Evolutionary conservation across 2,329 filamentous ascomycete species (phyloP), one percentile per base, ranked within the genome.

Genomic region (Penicillium capsulatum): DNA sequence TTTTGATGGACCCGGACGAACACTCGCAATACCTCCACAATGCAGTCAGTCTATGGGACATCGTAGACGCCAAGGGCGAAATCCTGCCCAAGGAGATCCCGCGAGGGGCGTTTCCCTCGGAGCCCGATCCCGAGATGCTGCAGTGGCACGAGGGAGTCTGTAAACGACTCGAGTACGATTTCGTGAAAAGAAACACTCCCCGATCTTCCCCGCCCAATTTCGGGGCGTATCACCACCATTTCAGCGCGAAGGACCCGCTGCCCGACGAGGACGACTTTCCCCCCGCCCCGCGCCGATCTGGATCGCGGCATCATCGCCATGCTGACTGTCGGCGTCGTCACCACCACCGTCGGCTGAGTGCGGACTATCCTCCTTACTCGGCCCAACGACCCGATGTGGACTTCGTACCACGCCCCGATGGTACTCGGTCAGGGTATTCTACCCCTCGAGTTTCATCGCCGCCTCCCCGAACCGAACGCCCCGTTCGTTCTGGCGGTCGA

Each of bases 1-100:
- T 95, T 15, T 71, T 97, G 24, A 76, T 97, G 2, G 86, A 83
- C 2, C 92, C 92, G 0, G 84, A 92, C 52, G 86, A 94, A 55
- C 90, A 97, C 67, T 84, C 89, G 1, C 80, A 80, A 0, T 91
- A 89, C 54, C 65, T 98, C 16, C 87, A 92, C 55, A 82, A 79
- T 55, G 87, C 89, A 0, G 84, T 94, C 3, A 76, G 76, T 45
- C 74, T 84, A 48, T 96, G 89, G 77, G 74, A 80, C 24, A 75
- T 97, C 42, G 78, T 76, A 44, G 80, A 94, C 55, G 84, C 84
- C 0, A 88, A 72, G 8, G 76, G 75, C 2, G 61, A 66, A 8
- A 36, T 63, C 0, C 80, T 82, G 40, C 79, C 79, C 5, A 81
- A 80, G 55, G 60, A 71, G 3, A 67, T 83, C 9, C 79, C 89